phyloP scores from a whole-genome alignment of 495 filamentous ascomycete genomes.

The Corynascus novoguineensis region DNA sequence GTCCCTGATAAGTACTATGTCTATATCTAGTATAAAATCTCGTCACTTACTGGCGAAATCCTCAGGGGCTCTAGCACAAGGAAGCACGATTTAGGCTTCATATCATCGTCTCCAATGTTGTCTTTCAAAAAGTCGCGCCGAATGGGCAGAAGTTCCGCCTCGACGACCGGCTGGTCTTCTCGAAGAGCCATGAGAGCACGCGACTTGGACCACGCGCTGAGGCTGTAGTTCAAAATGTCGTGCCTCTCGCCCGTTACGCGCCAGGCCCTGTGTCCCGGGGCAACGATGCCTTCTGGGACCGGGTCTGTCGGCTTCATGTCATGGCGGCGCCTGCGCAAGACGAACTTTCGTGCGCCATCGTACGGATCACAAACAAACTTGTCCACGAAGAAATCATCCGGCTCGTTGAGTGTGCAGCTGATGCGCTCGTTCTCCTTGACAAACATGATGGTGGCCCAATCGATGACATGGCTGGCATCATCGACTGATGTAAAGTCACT shows the following conservation, averaged over 20 bases:
- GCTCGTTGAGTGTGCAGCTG: conserved; percentile 47
- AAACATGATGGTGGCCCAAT: conserved; percentile 57
- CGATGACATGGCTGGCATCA: conserved; percentile 46
- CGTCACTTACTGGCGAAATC: conserved; percentile 64
- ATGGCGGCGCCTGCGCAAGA: conserved; percentile 37
- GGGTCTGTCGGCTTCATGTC: conserved; percentile 42
- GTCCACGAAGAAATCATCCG: conserved; percentile 53
- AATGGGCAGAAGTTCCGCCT: conserved; percentile 64
- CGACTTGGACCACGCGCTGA: conserved; percentile 36
- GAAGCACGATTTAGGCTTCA: conserved; percentile 38
- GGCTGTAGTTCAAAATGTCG: conserved; percentile 43
- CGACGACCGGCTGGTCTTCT: conserved; percentile 69
- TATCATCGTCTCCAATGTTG: conserved; percentile 30
- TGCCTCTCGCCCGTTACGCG: conserved; percentile 15
- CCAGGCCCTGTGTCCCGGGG: conserved; percentile 24
- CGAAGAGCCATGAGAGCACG: conserved; percentile 36
- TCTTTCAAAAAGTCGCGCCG: conserved; percentile 79
- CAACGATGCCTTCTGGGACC: conserved; percentile 34
- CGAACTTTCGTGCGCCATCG: conserved; percentile 65
- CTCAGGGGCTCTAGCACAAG: conserved; percentile 50
- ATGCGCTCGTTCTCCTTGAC: conserved; percentile 47
- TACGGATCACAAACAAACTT: conserved; percentile 69
- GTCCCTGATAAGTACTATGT: too few species aligned
- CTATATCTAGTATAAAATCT: conserved; percentile 7
- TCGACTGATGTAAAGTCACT: conserved; percentile 21